Percentiles rank a stretch among this genome's conserved stretches.
Conservation (phyloP, 768 basidiomycete genomes). For the Wakefieldia striispora region DNA sequence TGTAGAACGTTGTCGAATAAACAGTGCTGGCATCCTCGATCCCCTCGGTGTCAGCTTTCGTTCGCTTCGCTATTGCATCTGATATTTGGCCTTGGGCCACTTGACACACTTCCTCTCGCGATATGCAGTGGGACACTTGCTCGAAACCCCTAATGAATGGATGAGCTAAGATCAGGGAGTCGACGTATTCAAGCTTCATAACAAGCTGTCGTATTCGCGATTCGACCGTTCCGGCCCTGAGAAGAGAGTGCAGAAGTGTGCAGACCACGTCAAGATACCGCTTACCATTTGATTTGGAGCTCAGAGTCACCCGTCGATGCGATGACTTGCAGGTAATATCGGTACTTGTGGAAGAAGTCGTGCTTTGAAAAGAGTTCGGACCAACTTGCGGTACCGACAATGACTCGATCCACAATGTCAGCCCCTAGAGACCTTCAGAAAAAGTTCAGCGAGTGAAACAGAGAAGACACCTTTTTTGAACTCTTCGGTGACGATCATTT, state of each 20-base stretch:
- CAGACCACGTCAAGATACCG: not conserved
- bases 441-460: not conserved
- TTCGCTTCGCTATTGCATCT: constrained; percentile 66
- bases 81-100: constrained; percentile 89
- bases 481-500: constrained; percentile 94
- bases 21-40: constrained; percentile 78
- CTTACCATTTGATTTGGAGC: constrained; percentile 91
- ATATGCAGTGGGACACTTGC: constrained; percentile 77
- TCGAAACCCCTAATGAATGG: constrained; percentile 95
- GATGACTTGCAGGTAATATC: constrained; percentile 94
- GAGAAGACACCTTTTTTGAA: constrained; percentile 75
- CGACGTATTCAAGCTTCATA: constrained; percentile 96
- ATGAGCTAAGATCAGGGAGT: constrained; percentile 87
- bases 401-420: constrained; percentile 91
- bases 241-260: constrained; percentile 13
- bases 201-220: constrained; percentile 94
- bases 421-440: constrained; percentile 56
- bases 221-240: constrained; percentile 95
- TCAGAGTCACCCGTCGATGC: constrained; percentile 84
- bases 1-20: constrained; percentile 96
- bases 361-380: constrained; percentile 92
- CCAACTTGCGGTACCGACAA: constrained; percentile 82
- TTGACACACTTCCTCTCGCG: constrained; percentile 82
- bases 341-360: constrained; percentile 96
- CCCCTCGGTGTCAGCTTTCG: constrained; percentile 73